Conservation (phyloP, 2,329 filamentous ascomycete species). For the Trichoderma sp. region DNA sequence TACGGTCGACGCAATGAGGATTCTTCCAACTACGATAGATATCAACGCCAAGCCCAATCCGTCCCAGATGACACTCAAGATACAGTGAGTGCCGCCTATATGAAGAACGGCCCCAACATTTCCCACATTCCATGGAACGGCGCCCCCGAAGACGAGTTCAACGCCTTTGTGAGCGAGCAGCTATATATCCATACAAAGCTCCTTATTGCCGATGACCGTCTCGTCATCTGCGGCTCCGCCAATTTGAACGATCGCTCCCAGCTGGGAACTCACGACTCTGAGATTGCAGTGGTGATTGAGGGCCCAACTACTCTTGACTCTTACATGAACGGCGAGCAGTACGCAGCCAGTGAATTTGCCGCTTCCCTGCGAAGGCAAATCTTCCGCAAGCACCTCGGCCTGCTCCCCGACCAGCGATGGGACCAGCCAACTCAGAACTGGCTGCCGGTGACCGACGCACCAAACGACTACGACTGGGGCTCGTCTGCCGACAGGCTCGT, state of each 20-base stretch:
- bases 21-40: constrained; percentile 42
- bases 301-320: constrained; percentile 69
- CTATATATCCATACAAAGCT: constrained; percentile 66
- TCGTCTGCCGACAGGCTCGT: constrained; percentile 67
- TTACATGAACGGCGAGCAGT: constrained; percentile 70
- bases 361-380: constrained; percentile 78
- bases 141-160: constrained; percentile 53
- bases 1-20: constrained; percentile 32
- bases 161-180: constrained; percentile 62
- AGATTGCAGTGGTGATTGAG: constrained; percentile 87
- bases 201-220: constrained; percentile 76
- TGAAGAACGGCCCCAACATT: constrained; percentile 73
- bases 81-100: constrained; percentile 76
- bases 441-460: constrained; percentile 65
- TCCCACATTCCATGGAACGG: constrained; percentile 56
- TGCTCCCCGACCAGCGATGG: constrained; percentile 71
- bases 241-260: constrained; percentile 66
- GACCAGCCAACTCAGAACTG: constrained; percentile 71
- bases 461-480: constrained; percentile 73
- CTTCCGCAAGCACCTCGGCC: constrained; percentile 87
- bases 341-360: constrained; percentile 71
- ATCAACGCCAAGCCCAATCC: constrained; percentile 66
- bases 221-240: constrained; percentile 75
- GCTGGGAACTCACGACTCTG: constrained; percentile 79
- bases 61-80: constrained; percentile 64